phyloP scores from a whole-genome alignment of 2,329 filamentous ascomycete species.

The Phaeosphaeriaceae sp. region DNA sequence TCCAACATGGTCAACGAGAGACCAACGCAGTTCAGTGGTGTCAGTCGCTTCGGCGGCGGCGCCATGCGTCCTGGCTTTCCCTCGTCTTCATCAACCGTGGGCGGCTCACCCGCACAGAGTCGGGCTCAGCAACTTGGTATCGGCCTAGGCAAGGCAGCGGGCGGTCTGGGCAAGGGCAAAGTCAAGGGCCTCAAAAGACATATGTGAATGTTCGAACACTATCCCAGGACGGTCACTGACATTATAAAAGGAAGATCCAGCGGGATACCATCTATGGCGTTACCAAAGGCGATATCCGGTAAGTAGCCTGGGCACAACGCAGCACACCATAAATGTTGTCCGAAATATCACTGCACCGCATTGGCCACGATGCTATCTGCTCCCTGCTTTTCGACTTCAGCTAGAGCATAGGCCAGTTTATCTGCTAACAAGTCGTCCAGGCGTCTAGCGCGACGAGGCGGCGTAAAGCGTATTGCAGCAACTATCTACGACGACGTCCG shows the following conservation, averaged over 20 bases:
- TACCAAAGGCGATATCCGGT: conserved; percentile 47
- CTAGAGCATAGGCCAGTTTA: background rate
- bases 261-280: conserved; percentile 44
- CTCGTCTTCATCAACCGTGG: background rate
- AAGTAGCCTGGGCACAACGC: conserved; percentile 10
- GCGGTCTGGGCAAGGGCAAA: conserved; percentile 27
- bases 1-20: conserved; percentile 17
- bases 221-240: background rate
- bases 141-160: conserved; percentile 24
- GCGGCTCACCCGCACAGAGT: background rate
- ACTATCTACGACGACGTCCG: conserved; percentile 71
- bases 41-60: conserved; percentile 13
- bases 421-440: conserved; percentile 41
- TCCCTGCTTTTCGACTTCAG: background rate
- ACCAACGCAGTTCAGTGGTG: conserved; percentile 15
- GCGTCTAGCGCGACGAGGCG: conserved; percentile 76
- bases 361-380: background rate
- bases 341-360: too few relatives aligned
- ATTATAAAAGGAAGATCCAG: conserved; percentile 34
- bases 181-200: conserved; percentile 34
- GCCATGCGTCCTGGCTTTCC: conserved; percentile 8
- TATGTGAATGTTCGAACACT: conserved; percentile 24
- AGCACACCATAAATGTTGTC: too few relatives aligned
- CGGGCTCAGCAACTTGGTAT: conserved; percentile 18
- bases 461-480: conserved; percentile 75